Conservation (phyloP, 2,329 filamentous ascomycete species). For the Pestalotiopsis sp. region DNA sequence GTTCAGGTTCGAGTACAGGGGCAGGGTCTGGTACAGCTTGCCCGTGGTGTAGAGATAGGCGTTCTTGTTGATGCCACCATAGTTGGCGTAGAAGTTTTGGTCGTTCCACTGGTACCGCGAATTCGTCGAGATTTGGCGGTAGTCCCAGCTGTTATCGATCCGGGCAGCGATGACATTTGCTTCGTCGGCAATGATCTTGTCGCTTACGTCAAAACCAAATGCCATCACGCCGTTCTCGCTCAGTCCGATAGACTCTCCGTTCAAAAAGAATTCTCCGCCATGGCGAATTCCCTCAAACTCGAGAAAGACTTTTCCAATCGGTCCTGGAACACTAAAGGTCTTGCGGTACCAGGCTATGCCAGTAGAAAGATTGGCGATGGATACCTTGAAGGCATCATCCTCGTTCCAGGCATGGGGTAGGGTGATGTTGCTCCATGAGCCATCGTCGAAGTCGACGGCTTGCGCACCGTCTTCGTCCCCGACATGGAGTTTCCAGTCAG, state of each 20-base stretch:
- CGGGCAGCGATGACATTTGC: neutral
- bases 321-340: neutral
- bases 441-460: neutral
- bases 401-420: neutral
- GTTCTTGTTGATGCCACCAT: conserved; percentile 9
- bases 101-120: neutral
- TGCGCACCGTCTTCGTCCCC: neutral
- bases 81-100: conserved; percentile 7
- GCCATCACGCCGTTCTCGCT: conserved; percentile 9
- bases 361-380: neutral
- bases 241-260: neutral
- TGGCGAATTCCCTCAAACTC: conserved; percentile 7
- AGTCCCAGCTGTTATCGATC: conserved; percentile 4
- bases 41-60: neutral
- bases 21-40: neutral
- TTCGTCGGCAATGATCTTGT: neutral
- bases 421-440: neutral
- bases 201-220: neutral
- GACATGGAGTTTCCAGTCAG: conserved; percentile 6
- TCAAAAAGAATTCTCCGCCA: conserved; percentile 1
- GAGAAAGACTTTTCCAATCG: neutral
- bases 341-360: conserved; percentile 7
- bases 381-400: neutral
- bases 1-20: conserved; percentile 5
- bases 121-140: neutral